Base-by-base conservation (phyloP, 768 basidiomycete genomes). In the Trametes punicea region DNA sequence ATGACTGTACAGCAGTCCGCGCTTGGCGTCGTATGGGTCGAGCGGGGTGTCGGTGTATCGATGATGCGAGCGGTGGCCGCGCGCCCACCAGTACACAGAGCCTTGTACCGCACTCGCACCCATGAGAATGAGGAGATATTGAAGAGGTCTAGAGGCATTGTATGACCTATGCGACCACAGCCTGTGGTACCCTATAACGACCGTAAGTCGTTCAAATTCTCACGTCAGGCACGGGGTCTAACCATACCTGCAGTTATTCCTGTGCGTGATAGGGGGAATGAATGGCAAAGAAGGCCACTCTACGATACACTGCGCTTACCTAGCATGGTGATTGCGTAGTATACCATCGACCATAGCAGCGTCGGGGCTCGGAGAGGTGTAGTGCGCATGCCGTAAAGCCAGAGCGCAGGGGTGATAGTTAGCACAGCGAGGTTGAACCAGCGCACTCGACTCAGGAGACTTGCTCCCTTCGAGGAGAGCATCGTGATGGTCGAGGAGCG, bases 381-480 rank as follows among this genome's bases (percentile, higher is more conserved):
- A 10, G 81, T 76, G 46, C 84, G 63, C 27, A 72, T 54, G 11
- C 93, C 94, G 72, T 86, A 90, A 47, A 85, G 67, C 47, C 88
- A 79, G 53, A 93, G 62, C 9, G 77, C 71, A 8, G 94, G 93
- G 0, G 90, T 88, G 59, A 86, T 57, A 41, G 84, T 80, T 41
- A 94, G 74, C 31, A 89, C 77, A 23, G 75, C 70, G 64, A 91
- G 75, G 64, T 89, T 92, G 75, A 93, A 88, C 88, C 90, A 91
- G 36, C 58, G 53, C 7, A 60, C 49, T 18, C 53, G 52, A 26
- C 34, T 57, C 81, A 80, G 45, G 7, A 51, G 11, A 2, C 21
- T 11, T 26, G 6, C 18, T 18, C 15, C 11, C 23, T n/a, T 40
- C 56, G 44, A 31, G 15, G 34, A 29, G 5, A 5, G 7, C 45